Percentiles rank a stretch among this genome's conserved stretches.
Evolutionary conservation across 495 filamentous ascomycete genomes (phyloP).

Genomic region (Penicillium pulvis): DNA sequence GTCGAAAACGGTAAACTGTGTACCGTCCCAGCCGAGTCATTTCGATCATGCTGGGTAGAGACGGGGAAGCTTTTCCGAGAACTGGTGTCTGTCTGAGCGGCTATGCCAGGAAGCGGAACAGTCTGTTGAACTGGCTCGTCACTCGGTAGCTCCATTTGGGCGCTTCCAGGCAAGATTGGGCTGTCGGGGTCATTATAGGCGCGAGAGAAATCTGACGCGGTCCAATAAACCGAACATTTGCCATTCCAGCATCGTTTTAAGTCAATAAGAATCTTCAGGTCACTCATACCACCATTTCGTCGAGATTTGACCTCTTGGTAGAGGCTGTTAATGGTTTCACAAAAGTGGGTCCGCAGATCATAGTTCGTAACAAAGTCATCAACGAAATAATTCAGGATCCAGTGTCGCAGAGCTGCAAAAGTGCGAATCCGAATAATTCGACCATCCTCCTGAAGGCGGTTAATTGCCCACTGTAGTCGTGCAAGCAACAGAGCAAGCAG

Average conservation of each 20-base stretch:
- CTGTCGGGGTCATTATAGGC: conserved; percentile 60
- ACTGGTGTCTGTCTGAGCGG: conserved; percentile 29
- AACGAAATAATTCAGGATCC: conserved; percentile 97
- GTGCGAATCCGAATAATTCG: conserved; percentile 91
- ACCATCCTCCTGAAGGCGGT: conserved; percentile 78
- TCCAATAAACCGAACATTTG: conserved; percentile 87
- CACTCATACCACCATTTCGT: conserved; percentile 62
- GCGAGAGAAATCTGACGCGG: conserved; percentile 61
- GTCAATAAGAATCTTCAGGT: conserved; percentile 89
- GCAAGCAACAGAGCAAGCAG: conserved; percentile 82
- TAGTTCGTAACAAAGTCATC: conserved; percentile 93
- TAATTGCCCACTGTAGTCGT: conserved; percentile 84
- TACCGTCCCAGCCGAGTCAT: conserved; percentile 45
- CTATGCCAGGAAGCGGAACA: conserved; percentile 5
- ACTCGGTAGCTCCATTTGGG: conserved; percentile 28
- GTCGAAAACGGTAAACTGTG: conserved; percentile 48
- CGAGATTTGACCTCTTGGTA: conserved; percentile 60
- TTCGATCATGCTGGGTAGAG: conserved; percentile 42
- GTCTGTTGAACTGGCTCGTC: conserved; percentile 21
- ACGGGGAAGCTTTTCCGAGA: conserved; percentile 26
- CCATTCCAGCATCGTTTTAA: conserved; percentile 97
- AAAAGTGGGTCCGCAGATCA: conserved; percentile 77
- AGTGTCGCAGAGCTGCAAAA: conserved; percentile 95
- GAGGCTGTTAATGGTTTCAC: conserved; percentile 76
- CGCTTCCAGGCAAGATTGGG: conserved; percentile 75